Base-by-base conservation (phyloP, 768 basidiomycete genomes). In the Terana coerulea region DNA sequence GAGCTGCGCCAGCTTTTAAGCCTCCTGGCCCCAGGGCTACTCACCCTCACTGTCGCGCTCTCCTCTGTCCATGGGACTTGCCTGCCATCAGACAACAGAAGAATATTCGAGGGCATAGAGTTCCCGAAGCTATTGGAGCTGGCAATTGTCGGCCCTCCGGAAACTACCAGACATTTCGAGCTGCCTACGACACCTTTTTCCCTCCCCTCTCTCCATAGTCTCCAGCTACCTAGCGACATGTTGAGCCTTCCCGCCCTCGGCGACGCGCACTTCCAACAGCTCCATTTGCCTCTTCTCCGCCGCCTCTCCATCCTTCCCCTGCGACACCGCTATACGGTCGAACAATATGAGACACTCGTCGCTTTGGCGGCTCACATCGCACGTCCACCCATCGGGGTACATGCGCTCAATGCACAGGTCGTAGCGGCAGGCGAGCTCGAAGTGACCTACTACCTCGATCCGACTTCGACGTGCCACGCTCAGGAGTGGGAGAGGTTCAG, bases 181-280 rank as follows among this genome's bases (percentile, higher is more conserved):
- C 28, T 46, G 28, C 45, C 45, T 2, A 15, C 31, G 2, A 30
- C 45, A 11, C 29, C 45, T 9, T 10, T 6, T 3, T 19, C 31
- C n/a, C 30, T 31, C 17, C 45, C 45, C 3, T 12, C 12, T 10
- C 45, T 46, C 11, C 45, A 22, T 5, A 29, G 30, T 9, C 30
- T 46, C 6, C 29, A 46, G 31, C 28, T 46, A 11, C 45, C 45
- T 3, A 46, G 45, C 21, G 30, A 46, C 30, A 34, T 46, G 45
- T 9, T 8, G 9, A 15, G 15, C 31, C 31, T 8, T 33, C 9
- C 15, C 31, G 9, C 31, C 31, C 9, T 15, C 9, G 15, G 8
- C 9, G 8, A 9, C 31, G 9, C 31, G 8, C 31, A 15, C 31
- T 15, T 33, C 31, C 15, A 8, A 8, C 31, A 33, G 31, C 15